A percentile compares a stretch with the other conserved stretches of the same genome.
Evolutionary conservation across 2,329 filamentous ascomycete species (phyloP).

Genomic region (Parafenestella ontariensis): DNA sequence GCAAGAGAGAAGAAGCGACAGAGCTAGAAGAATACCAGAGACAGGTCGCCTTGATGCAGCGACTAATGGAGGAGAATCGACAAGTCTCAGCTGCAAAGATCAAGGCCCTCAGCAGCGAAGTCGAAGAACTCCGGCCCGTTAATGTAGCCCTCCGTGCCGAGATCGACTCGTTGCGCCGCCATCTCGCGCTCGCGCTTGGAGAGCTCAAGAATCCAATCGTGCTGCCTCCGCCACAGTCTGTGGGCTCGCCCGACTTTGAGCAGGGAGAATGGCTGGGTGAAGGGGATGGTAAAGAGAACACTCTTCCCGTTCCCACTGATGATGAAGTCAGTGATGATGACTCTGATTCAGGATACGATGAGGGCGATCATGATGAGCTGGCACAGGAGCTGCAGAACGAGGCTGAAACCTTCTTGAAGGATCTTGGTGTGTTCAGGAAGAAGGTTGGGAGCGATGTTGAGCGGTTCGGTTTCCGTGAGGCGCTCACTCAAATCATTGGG

Average conservation of each 20-base stretch:
- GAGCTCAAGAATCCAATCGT: conserved; percentile 93
- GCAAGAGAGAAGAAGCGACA: conserved; percentile 82
- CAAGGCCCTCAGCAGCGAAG: conserved; percentile 70
- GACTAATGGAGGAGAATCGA: conserved; percentile 92
- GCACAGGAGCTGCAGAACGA: conserved; percentile 76
- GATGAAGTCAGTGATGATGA: conserved; percentile 47
- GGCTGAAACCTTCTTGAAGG: conserved; percentile 82
- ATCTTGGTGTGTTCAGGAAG: conserved; percentile 79
- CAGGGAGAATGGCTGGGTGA: conserved; percentile 36
- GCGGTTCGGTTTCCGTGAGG: conserved; percentile 59
- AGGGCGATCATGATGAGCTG: conserved; percentile 63
- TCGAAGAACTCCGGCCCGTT: conserved; percentile 56
- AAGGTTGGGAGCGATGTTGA: conserved; percentile 85
- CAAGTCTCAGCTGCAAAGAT: conserved; percentile 95
- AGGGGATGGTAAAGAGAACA: conserved; percentile 37
- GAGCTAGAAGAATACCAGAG: conserved; percentile 93
- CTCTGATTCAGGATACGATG: conserved; percentile 63
- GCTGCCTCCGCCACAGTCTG: conserved; percentile 47
- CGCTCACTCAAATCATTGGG: conserved; percentile 27
- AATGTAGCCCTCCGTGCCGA: conserved; percentile 68
- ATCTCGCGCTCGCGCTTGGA: conserved; percentile 83
- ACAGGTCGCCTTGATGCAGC: conserved; percentile 87
- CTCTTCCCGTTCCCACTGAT: conserved; percentile 33
- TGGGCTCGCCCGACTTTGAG: conserved; percentile 42
- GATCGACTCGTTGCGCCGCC: conserved; percentile 86